A percentile compares a stretch with the other conserved stretches of the same genome.
Evolutionary conservation across 2,329 filamentous ascomycete genomes (phyloP).

Genomic region (Aspergillus carbonarius): DNA sequence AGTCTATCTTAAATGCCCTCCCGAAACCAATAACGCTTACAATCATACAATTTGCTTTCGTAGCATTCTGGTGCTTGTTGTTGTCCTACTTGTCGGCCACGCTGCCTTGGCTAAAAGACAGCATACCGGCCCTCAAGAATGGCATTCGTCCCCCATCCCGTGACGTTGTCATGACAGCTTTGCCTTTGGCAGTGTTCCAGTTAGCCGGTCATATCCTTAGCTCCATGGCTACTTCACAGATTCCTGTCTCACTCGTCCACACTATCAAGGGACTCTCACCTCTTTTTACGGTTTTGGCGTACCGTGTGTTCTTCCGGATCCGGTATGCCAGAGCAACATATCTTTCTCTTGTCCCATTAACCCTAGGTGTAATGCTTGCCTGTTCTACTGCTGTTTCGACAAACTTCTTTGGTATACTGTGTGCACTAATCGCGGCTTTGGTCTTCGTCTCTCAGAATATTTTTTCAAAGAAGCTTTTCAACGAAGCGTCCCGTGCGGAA

Average conservation of each 20-base stretch:
- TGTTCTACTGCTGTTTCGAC: conserved; percentile 90
- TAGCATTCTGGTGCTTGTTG: conserved; percentile 81
- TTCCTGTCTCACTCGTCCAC: conserved; percentile 94
- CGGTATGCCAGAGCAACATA: conserved; percentile 86
- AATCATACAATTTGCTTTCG: conserved; percentile 88
- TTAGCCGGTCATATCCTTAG: conserved; percentile 91
- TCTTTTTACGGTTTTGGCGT: conserved; percentile 90
- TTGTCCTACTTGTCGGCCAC: conserved; percentile 72
- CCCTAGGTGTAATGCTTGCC: conserved; percentile 89
- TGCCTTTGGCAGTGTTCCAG: conserved; percentile 91
- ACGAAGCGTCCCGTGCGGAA: conserved; percentile 84
- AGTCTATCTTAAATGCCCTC: conserved; percentile 90
- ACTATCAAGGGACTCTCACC: conserved; percentile 98
- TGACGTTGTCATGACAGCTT: conserved; percentile 79
- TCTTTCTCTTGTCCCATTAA: conserved; percentile 84
- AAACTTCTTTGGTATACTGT: conserved; percentile 85
- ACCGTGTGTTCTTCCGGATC: conserved; percentile 84
- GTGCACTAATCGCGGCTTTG: conserved; percentile 83
- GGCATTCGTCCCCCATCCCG: conserved; percentile 77
- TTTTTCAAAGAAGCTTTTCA: conserved; percentile 96
- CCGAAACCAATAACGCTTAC: conserved; percentile 89
- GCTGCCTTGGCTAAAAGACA: conserved; percentile 68
- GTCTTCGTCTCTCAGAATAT: conserved; percentile 99
- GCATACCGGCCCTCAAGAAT: conserved; percentile 76
- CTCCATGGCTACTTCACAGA: conserved; percentile 89